These are phyloP conservation scores for Diaporthe destruens DNA, from an alignment of 2,329 filamentous ascomycete genomes.

Conservation along the genomic window DNA sequence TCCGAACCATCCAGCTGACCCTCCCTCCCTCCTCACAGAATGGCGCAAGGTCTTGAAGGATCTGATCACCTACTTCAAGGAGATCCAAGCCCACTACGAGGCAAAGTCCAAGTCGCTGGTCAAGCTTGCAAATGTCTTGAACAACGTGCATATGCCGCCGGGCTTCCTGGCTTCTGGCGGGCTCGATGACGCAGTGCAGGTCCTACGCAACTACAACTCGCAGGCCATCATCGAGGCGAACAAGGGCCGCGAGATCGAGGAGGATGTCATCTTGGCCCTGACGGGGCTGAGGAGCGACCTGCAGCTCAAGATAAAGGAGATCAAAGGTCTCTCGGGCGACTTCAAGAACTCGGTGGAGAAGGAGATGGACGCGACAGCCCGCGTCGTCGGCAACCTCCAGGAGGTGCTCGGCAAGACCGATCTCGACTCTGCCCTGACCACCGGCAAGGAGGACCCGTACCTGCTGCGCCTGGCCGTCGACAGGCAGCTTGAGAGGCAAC, in stretches of 20 bases:
- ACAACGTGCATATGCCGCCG: constrained; percentile 80
- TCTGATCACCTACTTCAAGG: constrained; percentile 91
- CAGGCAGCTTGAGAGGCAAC: constrained; percentile 88
- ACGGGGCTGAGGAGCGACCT: constrained; percentile 89
- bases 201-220: constrained; percentile 86
- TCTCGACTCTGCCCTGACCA: constrained; percentile 78
- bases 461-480: constrained; percentile 88
- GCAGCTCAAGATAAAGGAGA: constrained; percentile 97
- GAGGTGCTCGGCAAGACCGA: constrained; percentile 85
- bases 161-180: constrained; percentile 85
- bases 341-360: constrained; percentile 98
- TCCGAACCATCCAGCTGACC: constrained; percentile 6
- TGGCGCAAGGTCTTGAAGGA: constrained; percentile 98
- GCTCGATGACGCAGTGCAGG: constrained; percentile 86
- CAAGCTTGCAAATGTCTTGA: constrained; percentile 86
- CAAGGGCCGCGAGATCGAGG: constrained; percentile 91
- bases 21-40: constrained; percentile 62
- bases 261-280: constrained; percentile 89
- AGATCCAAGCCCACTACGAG: constrained; percentile 92
- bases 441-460: constrained; percentile 92
- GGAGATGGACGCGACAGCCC: constrained; percentile 88
- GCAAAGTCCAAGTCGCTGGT: constrained; percentile 83
- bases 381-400: constrained; percentile 82
- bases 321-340: constrained; percentile 91
- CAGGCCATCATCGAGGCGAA: constrained; percentile 82